Evolutionary conservation across 768 basidiomycete species (phyloP), one percentile per base, ranked within the genome.

Genomic region (Phylloporus scabripes): DNA sequence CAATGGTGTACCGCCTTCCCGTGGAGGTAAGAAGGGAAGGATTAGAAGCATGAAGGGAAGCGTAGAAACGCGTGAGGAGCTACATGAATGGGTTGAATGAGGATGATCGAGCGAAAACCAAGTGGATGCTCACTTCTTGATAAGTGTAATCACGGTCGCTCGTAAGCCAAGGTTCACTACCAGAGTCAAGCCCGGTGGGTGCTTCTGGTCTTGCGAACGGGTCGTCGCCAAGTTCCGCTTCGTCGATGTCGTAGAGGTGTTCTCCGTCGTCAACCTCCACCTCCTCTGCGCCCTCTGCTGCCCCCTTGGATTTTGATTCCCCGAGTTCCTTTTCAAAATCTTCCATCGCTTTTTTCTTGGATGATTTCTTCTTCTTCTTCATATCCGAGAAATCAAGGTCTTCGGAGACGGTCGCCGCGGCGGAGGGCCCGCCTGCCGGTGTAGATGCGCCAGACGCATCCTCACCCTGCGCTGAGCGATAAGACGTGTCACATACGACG

Each of bases 71-170:
- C 17, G 82, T 84, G 50, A 99, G 81, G 36, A 99, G 89, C 92
- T 95, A 58, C 37, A 46, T 4, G 6, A 31, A 34, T 5, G 23
- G 10, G 37, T 15, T 41, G 24, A 1, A 39, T 40, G 28, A 56
- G 26, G 39, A 29, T 24, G 7, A 7, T 37, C 21, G 17, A 18
- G 24, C 3, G 11, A 1, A 17, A 34, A 20, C 12, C n/a, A 29
- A 21, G 34, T 2, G 12, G 34, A 34, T n/a, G 10, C 77, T 42
- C 33, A 88, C 93, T 78, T 99, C 95, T 46, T 79, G 80, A 65
- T 98, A 99, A n/a, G 83, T 87, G 66, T 97, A 96, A 69, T 98
- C 95, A 38, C 95, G 81, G 68, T 97, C 94, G 55, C 83, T 89
- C 63, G 81, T 81, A 21, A 96, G 76, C 95, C 95, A 99, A 39